Evolutionary conservation across 2,329 filamentous ascomycete species (phyloP), one percentile per base, ranked within the genome.

Genomic region (Aureobasidium sp.): DNA sequence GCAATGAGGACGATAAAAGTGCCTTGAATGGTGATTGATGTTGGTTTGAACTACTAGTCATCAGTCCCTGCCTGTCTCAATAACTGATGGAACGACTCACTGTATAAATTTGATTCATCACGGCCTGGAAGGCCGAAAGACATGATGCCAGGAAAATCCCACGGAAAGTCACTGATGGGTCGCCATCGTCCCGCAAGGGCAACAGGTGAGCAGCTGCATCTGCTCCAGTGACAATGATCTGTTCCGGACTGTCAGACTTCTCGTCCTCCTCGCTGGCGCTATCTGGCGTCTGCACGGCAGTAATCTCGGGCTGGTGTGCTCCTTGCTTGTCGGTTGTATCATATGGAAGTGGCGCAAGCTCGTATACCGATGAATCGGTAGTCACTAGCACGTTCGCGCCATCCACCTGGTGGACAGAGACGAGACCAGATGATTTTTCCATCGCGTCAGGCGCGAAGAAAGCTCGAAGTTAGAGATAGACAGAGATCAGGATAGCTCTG

Each of bases 61-160:
- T 29, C n/a, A 61, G 58, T 7, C 17, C 0, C 10, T 5, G 1
- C 32, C 41, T 7, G n/a, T 12, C 27, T 13, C 12, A 4, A 17
- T 9, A 9, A 9, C 5, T 9, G 7, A 5, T 27, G 2, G n/a
- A 10, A 12, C 7, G 7, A 61, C 75, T 69, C 62, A 82, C 81
- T 15, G 68, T 70, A 65, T 84, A 84, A 50, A 84, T 84, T 68
- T 83, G 80, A 56, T 72, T 75, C 78, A 84, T 82, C 47, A 80
- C 77, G 27, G 81, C 79, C 65, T 83, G 80, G 66, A 84, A 84
- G 12, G 75, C 77, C 0, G 81, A 75, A 4, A 84, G 74, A 2
- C 69, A 65, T 0, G 79, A 79, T 1, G 80, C 79, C 51, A 85
- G 64, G 41, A 84, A 67, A 5, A 85, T 63, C 56, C 79, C 78